These are phyloP conservation scores for Colletotrichum liriopes DNA, from an alignment of 2,329 filamentous ascomycete species.

Conservation along the genomic window DNA sequence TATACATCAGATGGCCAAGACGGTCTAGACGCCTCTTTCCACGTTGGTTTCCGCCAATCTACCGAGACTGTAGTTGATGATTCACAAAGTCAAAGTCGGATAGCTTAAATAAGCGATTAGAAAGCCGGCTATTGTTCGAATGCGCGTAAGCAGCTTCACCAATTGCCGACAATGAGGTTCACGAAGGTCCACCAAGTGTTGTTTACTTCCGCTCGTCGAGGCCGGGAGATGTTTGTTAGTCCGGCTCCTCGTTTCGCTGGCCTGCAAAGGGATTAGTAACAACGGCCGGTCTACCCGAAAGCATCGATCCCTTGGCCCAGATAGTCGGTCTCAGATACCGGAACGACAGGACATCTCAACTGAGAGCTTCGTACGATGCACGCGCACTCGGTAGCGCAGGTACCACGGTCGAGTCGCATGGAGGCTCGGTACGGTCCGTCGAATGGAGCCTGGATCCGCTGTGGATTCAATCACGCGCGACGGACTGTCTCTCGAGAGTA, in stretches of 20 bases:
- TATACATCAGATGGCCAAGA: slow-evolving; percentile 2
- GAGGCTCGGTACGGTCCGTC: slow-evolving; percentile 23
- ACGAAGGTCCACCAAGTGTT: neutral
- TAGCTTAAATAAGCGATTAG: neutral
- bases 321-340: neutral
- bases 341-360: neutral
- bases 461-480: neutral
- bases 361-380: neutral
- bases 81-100: neutral
- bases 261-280: neutral
- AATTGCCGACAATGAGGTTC: neutral
- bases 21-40: neutral
- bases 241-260: neutral
- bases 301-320: too few species aligned
- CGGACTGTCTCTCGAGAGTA: neutral
- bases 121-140: neutral
- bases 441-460: neutral
- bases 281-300: too few species aligned
- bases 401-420: neutral
- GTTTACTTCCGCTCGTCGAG: too few species aligned
- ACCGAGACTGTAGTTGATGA: neutral
- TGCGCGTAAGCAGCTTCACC: neutral
- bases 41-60: neutral
- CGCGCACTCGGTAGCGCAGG: neutral
- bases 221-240: too few species aligned